These are phyloP conservation scores for Zoysia japonica DNA, from an alignment of 176 grass and related monocot genomes.

Conservation along the genomic window DNA sequence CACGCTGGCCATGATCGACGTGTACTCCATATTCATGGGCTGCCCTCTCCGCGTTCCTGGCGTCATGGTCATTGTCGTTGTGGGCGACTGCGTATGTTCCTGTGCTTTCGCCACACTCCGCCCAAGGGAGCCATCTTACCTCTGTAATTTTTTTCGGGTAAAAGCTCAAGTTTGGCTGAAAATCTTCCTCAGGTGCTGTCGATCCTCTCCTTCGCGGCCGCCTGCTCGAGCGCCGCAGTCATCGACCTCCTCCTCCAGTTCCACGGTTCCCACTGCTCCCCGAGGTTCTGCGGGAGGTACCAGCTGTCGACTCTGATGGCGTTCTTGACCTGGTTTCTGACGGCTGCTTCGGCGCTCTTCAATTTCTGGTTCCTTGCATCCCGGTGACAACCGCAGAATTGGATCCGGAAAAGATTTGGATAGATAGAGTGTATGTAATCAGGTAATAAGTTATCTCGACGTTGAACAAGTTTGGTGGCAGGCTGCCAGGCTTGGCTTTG, in stretches of 20 bases:
- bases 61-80: constrained; percentile 60
- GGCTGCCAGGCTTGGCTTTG: too few relatives aligned
- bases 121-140: too few relatives aligned
- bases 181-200: constrained; percentile 55
- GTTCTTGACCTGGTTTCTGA: constrained; percentile 84
- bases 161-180: not conserved
- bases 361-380: constrained; percentile 84
- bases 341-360: constrained; percentile 69
- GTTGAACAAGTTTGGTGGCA: too few relatives aligned
- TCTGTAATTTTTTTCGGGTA: not conserved
- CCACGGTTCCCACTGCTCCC: constrained; percentile 52
- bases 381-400: not conserved
- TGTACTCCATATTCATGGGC: constrained; percentile 62
- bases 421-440: too few relatives aligned
- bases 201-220: constrained; percentile 69
- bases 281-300: constrained; percentile 72
- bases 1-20: constrained; percentile 75
- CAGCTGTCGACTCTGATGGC: constrained; percentile 79
- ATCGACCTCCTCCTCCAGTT: constrained; percentile 67
- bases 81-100: constrained; percentile 70
- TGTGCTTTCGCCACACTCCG: not conserved
- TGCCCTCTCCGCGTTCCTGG: constrained; percentile 64
- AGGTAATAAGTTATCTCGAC: too few relatives aligned
- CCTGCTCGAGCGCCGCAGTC: constrained; percentile 69
- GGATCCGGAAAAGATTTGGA: too few relatives aligned